A percentile compares a stretch with the other conserved stretches of the same genome.
Conservation (phyloP, 2,329 filamentous ascomycete species). For the Cryphonectria nitschkei region DNA sequence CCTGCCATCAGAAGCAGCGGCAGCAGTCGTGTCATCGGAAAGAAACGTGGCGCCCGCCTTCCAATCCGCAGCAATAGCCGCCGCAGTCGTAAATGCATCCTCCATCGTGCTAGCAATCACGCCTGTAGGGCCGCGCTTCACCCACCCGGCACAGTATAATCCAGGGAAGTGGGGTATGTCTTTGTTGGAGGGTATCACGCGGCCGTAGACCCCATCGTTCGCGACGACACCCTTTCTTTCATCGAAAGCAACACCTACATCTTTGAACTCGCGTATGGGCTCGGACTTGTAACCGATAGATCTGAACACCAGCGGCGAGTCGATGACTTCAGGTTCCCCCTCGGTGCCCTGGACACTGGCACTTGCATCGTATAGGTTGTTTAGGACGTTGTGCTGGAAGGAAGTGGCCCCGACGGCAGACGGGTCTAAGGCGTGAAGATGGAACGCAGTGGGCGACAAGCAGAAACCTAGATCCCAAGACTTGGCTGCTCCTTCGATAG, state of each 20-base stretch:
- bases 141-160: conserved; percentile 94
- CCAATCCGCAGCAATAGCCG: conserved; percentile 84
- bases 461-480: conserved; percentile 88
- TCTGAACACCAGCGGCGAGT: conserved; percentile 77
- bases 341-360: conserved; percentile 51
- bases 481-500: conserved; percentile 55
- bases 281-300: conserved; percentile 94
- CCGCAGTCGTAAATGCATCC: conserved; percentile 88
- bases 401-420: conserved; percentile 64
- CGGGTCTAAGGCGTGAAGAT: conserved; percentile 49
- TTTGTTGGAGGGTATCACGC: conserved; percentile 54
- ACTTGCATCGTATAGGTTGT: conserved; percentile 56
- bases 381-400: conserved; percentile 66
- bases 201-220: conserved; percentile 76
- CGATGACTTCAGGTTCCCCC: conserved; percentile 55
- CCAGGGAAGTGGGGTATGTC: conserved; percentile 56
- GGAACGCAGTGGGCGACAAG: conserved; percentile 74
- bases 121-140: conserved; percentile 90
- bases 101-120: conserved; percentile 96
- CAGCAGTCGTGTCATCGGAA: conserved; percentile 28
- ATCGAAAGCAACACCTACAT: conserved; percentile 80
- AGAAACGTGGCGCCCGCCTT: conserved; percentile 47
- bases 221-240: conserved; percentile 72
- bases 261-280: conserved; percentile 72
- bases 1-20: conserved; percentile 6